Conservation (phyloP, 2,329 filamentous ascomycete genomes). For the Fusarium domesticum region DNA sequence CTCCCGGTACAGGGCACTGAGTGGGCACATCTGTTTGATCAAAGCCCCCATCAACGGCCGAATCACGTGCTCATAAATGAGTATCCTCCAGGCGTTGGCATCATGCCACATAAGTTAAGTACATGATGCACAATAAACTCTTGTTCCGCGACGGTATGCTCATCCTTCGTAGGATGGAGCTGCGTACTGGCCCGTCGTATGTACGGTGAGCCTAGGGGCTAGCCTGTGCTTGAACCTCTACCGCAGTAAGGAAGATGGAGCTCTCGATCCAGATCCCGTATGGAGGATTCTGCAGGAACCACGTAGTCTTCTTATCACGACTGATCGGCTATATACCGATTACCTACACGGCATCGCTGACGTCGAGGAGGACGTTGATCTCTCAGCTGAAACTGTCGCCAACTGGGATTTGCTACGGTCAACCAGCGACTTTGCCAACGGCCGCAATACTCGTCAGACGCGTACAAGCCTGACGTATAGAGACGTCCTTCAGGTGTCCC, state of each 20-base stretch:
- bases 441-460: constrained; percentile 55
- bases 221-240: constrained; percentile 77
- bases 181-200: constrained; percentile 84
- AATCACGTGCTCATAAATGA: constrained; percentile 96
- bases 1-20: constrained; percentile 38
- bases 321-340: constrained; percentile 62
- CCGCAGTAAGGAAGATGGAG: constrained; percentile 58
- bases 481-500: constrained; percentile 81
- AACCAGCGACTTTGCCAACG: constrained; percentile 43
- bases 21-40: constrained; percentile 47
- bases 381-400: constrained; percentile 59
- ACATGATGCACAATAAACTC: constrained; percentile 19
- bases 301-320: constrained; percentile 74
- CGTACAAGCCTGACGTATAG: constrained; percentile 76
- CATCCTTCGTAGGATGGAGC: constrained; percentile 62
- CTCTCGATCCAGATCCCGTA: constrained; percentile 49
- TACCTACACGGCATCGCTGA: constrained; percentile 74
- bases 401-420: constrained; percentile 70
- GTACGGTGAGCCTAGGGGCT: constrained; percentile 81
- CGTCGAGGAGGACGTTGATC: constrained; percentile 60
- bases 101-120: constrained; percentile 82
- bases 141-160: constrained; percentile 25
- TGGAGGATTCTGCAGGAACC: constrained; percentile 76
- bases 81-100: constrained; percentile 83
- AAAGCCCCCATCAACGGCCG: constrained; percentile 70